Base-by-base conservation (phyloP, 495 filamentous ascomycete species). In the Xylaria intraflava region DNA sequence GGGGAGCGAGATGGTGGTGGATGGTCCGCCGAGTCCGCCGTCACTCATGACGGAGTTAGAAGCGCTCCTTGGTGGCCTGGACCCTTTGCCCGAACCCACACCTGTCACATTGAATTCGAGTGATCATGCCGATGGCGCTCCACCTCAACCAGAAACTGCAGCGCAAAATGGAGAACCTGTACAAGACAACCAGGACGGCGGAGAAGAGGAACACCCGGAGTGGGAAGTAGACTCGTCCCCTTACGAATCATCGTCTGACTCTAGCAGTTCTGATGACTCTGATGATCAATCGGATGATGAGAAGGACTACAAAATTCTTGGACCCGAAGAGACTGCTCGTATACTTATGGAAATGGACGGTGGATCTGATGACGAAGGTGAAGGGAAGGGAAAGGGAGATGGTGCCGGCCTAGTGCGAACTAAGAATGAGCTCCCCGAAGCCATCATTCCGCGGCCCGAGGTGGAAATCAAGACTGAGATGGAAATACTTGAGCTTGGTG, bases 271-370 rank as follows among this genome's bases (percentile, higher is more conserved):
- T 2, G 72, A 75, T n/a, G 77, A 77, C 41, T 71, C 78, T 10
- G 80, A 83, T 43, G 83, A 83, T 48, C 80, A 81, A 41, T 74
- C 74, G 5, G 85, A 86, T 26, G 83, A 80, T 20, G 83, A 83
- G n/a, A 84, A 84, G 49, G 79, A 83, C 44, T 88, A 89, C 54
- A 76, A 83, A 12, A 76, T 89, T 24, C 76, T 94, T 16, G 84
- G 81, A 44, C 78, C 87, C 11, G 87, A 87, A 65, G 88, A 93
- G 64, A 83, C 88, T 58, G 87, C 86, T 1, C 80, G 83, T 9
- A 80, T 92, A 30, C 73, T 96, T 24, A 92, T 96, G 89, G 74
- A 80, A 55, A 83, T 78, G 45, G 87, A 72, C 20, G 75, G 82
- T 41, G 82, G 72, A 33, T 85, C 81, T 6, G 86, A 89, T 42